Conservation (phyloP, 306 rosid genomes). For the Ochetophila trinervis region DNA sequence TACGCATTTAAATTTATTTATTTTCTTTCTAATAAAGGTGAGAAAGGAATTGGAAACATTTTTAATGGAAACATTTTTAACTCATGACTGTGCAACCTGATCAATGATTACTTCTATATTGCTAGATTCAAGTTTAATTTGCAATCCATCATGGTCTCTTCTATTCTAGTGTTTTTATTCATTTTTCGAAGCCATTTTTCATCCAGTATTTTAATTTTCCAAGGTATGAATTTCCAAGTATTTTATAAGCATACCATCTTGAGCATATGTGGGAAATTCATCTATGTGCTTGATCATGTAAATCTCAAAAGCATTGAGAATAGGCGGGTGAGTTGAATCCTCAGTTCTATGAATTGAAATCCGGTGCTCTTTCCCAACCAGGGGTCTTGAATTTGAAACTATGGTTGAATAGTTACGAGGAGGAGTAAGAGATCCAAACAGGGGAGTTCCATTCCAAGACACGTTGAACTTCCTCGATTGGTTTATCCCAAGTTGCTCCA, state of each 20-base stretch:
- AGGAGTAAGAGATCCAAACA: constrained; percentile 40
- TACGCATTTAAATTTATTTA: no score
- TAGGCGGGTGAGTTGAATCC: constrained; percentile 57
- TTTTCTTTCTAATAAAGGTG: no score
- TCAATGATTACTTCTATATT: no score
- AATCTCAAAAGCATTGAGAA: constrained; percentile 64
- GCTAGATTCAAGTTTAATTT: no score
- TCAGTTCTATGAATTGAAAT: constrained; percentile 43
- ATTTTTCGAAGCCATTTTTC: no score
- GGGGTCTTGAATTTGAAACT: constrained; percentile 32
- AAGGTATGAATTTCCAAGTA: background rate
- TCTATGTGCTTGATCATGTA: constrained; percentile 32
- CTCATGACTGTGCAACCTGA: no score
- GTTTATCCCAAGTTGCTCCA: constrained; percentile 39
- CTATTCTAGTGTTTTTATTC: no score
- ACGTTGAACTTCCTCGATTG: constrained; percentile 50
- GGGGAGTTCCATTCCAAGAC: constrained; percentile 58
- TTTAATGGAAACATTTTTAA: no score
- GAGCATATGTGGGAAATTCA: constrained; percentile 33
- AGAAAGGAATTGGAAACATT: no score
- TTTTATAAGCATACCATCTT: constrained; percentile 43
- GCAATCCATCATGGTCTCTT: no score
- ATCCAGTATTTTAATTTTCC: background rate
- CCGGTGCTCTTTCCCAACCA: constrained; percentile 57
- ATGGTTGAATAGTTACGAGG: constrained; percentile 31